These are phyloP conservation scores for Maudiozyma barnettii DNA, from an alignment of 805 yeast species.

Conservation along the genomic window DNA sequence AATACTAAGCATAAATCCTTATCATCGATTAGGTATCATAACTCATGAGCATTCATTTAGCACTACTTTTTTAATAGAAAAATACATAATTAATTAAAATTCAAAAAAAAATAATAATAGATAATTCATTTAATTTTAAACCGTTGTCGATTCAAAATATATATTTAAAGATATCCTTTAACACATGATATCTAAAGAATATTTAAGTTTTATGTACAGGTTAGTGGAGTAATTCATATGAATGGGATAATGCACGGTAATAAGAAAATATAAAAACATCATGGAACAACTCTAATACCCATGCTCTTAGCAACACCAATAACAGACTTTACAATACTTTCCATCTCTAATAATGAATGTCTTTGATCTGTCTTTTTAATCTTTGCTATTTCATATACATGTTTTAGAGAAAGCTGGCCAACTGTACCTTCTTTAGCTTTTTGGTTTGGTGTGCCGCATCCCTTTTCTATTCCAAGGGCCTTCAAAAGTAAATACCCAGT, in stretches of 20 bases:
- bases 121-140: not conserved
- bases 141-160: not conserved
- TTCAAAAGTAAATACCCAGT: slow-evolving; percentile 77
- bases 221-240: not conserved
- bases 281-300: slow-evolving; percentile 77
- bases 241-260: not conserved
- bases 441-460: slow-evolving; percentile 48
- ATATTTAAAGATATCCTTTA: not conserved
- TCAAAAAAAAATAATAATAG: not conserved
- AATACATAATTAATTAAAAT: not conserved
- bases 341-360: slow-evolving; percentile 60
- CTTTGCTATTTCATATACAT: slow-evolving; percentile 88
- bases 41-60: not conserved
- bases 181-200: not conserved
- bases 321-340: slow-evolving; percentile 71
- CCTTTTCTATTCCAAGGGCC: slow-evolving; percentile 65
- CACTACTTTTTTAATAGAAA: not conserved
- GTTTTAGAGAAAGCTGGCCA: slow-evolving; percentile 72
- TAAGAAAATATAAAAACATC: not conserved
- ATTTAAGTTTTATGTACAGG: not conserved
- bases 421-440: slow-evolving; percentile 29
- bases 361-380: slow-evolving; percentile 80
- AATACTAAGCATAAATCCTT: slow-evolving; percentile 1
- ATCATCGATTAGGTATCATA: not conserved
- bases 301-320: slow-evolving; percentile 82